A percentile compares a stretch with the other conserved stretches of the same genome.
phyloP scores from a whole-genome alignment of 768 basidiomycete species.

The Krasilnikovozyma curviuscula region DNA sequence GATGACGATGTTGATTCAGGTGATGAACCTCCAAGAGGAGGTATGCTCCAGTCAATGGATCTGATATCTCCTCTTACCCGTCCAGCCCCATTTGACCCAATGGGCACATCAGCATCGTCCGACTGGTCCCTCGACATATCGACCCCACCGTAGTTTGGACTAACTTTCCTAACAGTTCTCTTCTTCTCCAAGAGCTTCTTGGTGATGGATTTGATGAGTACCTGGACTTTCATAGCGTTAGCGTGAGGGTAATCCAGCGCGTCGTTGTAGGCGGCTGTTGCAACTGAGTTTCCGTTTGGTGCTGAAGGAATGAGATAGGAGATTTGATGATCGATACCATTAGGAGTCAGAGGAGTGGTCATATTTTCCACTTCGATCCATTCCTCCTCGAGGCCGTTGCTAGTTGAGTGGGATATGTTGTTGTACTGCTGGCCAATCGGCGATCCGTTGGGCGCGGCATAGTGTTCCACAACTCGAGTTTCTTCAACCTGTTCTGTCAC shows the following conservation, averaged over 20 bases:
- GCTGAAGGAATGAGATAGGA: constrained; percentile 4
- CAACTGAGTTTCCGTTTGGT: constrained; percentile 3
- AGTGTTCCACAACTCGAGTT: constrained; percentile 9
- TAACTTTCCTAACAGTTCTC: constrained; percentile 17
- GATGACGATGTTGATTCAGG: no score
- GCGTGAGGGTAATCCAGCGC: constrained; percentile 19
- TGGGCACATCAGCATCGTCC: no score
- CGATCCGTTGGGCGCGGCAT: background rate
- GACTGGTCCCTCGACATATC: no score
- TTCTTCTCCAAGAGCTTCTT: constrained; percentile 22
- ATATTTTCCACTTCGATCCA: constrained; percentile 23
- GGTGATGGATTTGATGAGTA: constrained; percentile 25
- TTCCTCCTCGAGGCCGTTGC: constrained; percentile 14
- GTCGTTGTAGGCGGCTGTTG: constrained; percentile 13
- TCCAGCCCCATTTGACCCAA: no score
- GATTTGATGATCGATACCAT: no score
- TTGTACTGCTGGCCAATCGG: no score
- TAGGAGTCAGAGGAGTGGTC: background rate
- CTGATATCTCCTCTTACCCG: no score
- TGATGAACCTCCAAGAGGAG: no score
- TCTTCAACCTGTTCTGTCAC: constrained; percentile 14
- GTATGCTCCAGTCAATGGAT: no score
- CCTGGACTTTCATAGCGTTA: constrained; percentile 18
- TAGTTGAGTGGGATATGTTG: no score
- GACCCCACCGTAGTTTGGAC: no score